Evolutionary conservation across 1,139 yeast species (phyloP), one percentile per base, ranked within the genome.

Genomic region (Saccharomyces pastorianus): DNA sequence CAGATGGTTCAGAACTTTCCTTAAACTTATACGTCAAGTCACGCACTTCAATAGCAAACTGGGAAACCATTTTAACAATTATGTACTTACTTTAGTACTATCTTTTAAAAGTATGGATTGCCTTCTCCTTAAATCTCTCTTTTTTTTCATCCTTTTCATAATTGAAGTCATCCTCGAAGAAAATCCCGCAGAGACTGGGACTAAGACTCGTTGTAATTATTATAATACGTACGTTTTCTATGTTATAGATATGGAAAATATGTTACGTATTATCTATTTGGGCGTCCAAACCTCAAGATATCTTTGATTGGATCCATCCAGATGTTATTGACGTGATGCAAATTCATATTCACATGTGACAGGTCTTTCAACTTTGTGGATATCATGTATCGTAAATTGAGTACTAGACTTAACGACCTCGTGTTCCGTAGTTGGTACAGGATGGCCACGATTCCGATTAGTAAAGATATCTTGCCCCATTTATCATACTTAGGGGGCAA

Each of bases 21-120:
- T 88, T 81, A 66, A 88, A 93, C 50, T 79, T 81, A 69, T 90
- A 93, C 2, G 85, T 81, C 52, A 93, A 75, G 53, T 82, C 71
- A 13, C 75, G 73, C 0, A 95, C 85, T 61, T 81, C 84, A 28
- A 90, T 82, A 52, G 93, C 88, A 28, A 57, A 56, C n/a, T 51
- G 48, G 20, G 58, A 42, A 8, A n/a, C 28, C 49, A 52, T 52
- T 9, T n/a, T 26, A 23, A 25, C 41, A 44, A 25, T 46, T 32
- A 8, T 17, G 4, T 20, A 11, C 9, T 38, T 8, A 34, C 5
- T 7, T 3, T 20, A 20, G 23, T 20, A 20, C 23, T 20, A 9
- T 14, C 6, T 5, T 17, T 6, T 38, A 4, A 1, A 17, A n/a
- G 38, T 28, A 4, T 28, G 7, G 31, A 28, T 28, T 8, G 6